phyloP scores from a whole-genome alignment of 257 asterid genomes.

The Ocimum tenuiflorum region DNA sequence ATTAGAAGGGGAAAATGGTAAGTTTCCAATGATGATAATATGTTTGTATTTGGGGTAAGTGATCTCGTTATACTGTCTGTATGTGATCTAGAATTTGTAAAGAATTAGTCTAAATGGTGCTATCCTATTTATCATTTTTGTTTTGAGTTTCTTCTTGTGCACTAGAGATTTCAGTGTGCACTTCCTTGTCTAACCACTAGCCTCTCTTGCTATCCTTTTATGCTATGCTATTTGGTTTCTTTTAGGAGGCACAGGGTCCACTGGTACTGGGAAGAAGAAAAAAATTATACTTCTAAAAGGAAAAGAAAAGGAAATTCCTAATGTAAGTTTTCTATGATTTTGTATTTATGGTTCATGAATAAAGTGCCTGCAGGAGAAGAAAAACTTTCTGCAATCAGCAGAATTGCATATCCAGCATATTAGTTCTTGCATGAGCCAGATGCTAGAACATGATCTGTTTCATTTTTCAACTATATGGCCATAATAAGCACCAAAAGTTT shows the following conservation, averaged over 20 bases:
- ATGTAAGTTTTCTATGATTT: slow-evolving; percentile 39
- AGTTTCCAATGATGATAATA: neutral
- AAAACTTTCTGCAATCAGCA: neutral
- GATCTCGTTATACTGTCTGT: neutral
- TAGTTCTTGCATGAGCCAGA: neutral
- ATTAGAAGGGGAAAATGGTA: slow-evolving; percentile 55
- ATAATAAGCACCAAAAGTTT: neutral
- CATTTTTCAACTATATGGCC: neutral
- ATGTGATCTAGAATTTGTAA: neutral
- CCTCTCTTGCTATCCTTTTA: slow-evolving; percentile 7
- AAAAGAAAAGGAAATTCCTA: slow-evolving; percentile 64
- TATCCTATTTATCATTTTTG: neutral
- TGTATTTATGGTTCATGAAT: neutral
- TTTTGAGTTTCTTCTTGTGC: neutral
- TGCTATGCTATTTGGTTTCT: slow-evolving; percentile 20
- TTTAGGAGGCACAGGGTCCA: slow-evolving; percentile 34
- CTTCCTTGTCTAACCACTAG: neutral
- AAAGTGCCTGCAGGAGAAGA: neutral
- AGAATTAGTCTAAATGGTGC: neutral
- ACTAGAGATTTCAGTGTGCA: neutral
- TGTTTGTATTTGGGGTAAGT: neutral
- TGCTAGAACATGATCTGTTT: neutral
- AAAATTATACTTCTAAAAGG: slow-evolving; percentile 73
- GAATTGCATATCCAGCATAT: neutral
- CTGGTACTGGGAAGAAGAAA: slow-evolving; percentile 64